Evolutionary conservation across 805 yeast species (phyloP), one percentile per base, ranked within the genome.

Genomic region (Yarrowia sp.): DNA sequence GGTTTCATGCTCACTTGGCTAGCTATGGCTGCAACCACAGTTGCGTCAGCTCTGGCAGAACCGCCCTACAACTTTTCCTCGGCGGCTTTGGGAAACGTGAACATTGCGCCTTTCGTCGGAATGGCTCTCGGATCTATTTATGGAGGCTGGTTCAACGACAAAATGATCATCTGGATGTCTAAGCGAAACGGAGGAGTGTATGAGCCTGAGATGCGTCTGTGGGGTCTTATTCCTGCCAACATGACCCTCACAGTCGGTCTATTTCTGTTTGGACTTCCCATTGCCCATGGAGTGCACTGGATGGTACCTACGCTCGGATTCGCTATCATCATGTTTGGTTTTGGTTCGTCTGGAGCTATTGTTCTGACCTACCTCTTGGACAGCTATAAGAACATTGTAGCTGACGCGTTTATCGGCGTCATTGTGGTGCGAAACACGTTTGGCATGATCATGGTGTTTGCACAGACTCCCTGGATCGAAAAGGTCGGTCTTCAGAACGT

Each of bases 301-400:
- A 38, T 66, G 42, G 53, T 63, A 9, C 69, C 70, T n/a, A 69
- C 65, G 8, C 13, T 69, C 34, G 72, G 72, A 14, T 52, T 67
- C 33, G 72, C 70, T 5, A 19, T 70, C 20, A 70, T 69, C n/a
- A 60, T 68, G 20, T 40, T 44, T 9, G 68, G 67, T 10, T 60
- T 69, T 20, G 69, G 85, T 71, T 76, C 84, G 68, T 83, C 85
- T 61, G 87, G 87, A 12, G 80, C 86, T 60, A 83, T 82, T 36
- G 77, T 87, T 19, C 80, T 83, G 61, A 81, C 87, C 1, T 87
- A 87, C 70, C 79, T 82, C 12, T 79, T 86, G 30, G 91, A 87
- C 71, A 77, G 82, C 68, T 86, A 86, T 74, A 82, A 83, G 68
- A 85, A 84, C 68, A 74, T 85, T 77, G 82, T 82, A 43, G 79